A percentile compares a stretch with the other conserved stretches of the same genome.
Evolutionary conservation across 768 basidiomycete genomes (phyloP).

Genomic region (Suillus decipiens): DNA sequence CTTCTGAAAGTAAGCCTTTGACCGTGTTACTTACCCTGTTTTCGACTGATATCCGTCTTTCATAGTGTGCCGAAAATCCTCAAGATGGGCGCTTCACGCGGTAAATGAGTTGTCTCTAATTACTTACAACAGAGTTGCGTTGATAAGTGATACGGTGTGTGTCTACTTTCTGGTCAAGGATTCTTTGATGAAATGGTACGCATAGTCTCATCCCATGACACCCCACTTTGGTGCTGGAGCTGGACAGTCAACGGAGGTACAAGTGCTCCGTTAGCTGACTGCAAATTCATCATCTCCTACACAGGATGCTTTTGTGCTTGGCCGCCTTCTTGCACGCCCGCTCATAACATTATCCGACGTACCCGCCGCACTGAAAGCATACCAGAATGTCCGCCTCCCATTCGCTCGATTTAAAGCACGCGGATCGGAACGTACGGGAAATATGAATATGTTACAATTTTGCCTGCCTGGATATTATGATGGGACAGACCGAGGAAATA

Average conservation of each 20-base stretch:
- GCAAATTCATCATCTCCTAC: background rate
- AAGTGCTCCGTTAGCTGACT: background rate
- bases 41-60: background rate
- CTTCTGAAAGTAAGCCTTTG: constrained; percentile 28
- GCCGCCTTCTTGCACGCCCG: constrained; percentile 19
- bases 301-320: constrained; percentile 29
- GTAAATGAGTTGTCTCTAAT: constrained; percentile 43
- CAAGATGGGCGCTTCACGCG: constrained; percentile 47
- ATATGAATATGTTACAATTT: constrained; percentile 20
- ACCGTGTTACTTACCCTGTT: background rate
- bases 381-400: constrained; percentile 24
- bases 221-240: constrained; percentile 27
- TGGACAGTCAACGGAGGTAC: constrained; percentile 30
- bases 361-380: constrained; percentile 16
- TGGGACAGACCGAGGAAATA: constrained; percentile 18
- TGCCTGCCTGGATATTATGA: constrained; percentile 23
- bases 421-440: constrained; percentile 19
- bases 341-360: constrained; percentile 14
- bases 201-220: constrained; percentile 29
- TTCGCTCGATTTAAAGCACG: constrained; percentile 17
- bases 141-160: constrained; percentile 53
- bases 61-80: constrained; percentile 37
- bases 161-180: background rate
- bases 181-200: background rate
- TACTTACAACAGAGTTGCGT: constrained; percentile 40